A percentile compares a stretch with the other conserved stretches of the same genome.
Conservation (phyloP, 306 rosid genomes). For the Trifolium subterraneum region DNA sequence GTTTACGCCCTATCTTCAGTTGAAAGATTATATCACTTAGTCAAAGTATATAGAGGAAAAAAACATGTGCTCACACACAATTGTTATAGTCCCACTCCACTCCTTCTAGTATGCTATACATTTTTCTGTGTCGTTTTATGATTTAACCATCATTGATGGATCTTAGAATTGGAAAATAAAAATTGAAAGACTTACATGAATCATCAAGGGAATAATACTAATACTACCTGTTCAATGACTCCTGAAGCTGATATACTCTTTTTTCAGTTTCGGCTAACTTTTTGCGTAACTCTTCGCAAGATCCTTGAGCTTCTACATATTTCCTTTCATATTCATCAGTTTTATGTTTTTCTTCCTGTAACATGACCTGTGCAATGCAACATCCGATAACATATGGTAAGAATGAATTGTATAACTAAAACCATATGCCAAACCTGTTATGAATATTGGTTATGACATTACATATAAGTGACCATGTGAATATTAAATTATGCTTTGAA, state of each 20-base stretch:
- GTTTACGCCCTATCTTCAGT: not conserved
- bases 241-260: slow-evolving; percentile 82
- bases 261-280: slow-evolving; percentile 76
- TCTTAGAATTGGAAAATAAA: slow-evolving; percentile 32
- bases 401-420: slow-evolving; percentile 30
- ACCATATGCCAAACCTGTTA: slow-evolving; percentile 33
- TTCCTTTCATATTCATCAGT: slow-evolving; percentile 74
- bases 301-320: slow-evolving; percentile 62
- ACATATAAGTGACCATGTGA: slow-evolving; percentile 25
- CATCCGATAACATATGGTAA: slow-evolving; percentile 27
- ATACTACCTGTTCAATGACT: slow-evolving; percentile 86
- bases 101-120: slow-evolving; percentile 17
- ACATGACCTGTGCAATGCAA: slow-evolving; percentile 59
- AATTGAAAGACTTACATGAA: slow-evolving; percentile 36
- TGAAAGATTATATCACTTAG: slow-evolving; percentile 18
- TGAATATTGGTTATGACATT: slow-evolving; percentile 9
- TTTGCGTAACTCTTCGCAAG: slow-evolving; percentile 61
- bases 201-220: slow-evolving; percentile 47
- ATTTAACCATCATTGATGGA: slow-evolving; percentile 14
- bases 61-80: not conserved
- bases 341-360: slow-evolving; percentile 72
- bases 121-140: slow-evolving; percentile 31
- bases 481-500: slow-evolving; percentile 31
- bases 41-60: slow-evolving; percentile 9
- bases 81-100: slow-evolving; percentile 15